Base-by-base conservation (phyloP, 1,284 basidiomycete genomes). In the Rugosomyces carneus region DNA sequence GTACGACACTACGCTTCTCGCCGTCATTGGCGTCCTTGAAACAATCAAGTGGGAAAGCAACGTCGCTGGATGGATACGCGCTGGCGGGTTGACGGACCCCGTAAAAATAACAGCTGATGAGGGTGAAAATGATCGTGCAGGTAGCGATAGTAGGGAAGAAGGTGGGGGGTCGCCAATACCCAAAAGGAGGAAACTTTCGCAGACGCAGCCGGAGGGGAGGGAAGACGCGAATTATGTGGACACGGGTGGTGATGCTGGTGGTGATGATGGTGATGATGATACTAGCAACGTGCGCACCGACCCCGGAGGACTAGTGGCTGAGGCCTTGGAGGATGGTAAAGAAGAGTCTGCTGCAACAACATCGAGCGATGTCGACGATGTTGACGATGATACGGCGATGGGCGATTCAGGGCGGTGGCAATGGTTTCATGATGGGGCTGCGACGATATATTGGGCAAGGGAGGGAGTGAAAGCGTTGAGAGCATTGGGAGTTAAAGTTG, bases 21-120 rank as follows among this genome's bases (percentile, higher is more conserved):
- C 82, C 0, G 75, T 88, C n/a, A 67, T 89, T 15, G 87, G 86
- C 1, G 66, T 89, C 8, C 63, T 89, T n/a, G 80, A 85, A 42
- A 67, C 67, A 13, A 55, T 81, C 16, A 80, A 77, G 56, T 39
- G 56, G 35, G 75, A 89, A 63, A 72, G 66, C 42, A 89, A 82
- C 51, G 73, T 88, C 23, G 78, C 82, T 0, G 76, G 72, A 5
- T 89, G 86, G 86, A 71, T 87, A 43, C 71, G 73, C 2, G 35
- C 27, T 7, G 57, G 61, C 8, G 81, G 81, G 3, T 78, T 53
- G 16, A 21, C 40, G n/a, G 19, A 29, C 9, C n/a, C 11, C 19
- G 41, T n/a, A n/a, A n/a, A n/a, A n/a, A n/a, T 15, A 39, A 18
- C 18, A 3, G 5, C 8, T 3, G 29, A 8, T 8, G 29, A 11